Evolutionary conservation across 371 early-diverging fungal species (phyloP), one percentile per base, ranked within the genome.

Genomic region (Actinomucor elegans): DNA sequence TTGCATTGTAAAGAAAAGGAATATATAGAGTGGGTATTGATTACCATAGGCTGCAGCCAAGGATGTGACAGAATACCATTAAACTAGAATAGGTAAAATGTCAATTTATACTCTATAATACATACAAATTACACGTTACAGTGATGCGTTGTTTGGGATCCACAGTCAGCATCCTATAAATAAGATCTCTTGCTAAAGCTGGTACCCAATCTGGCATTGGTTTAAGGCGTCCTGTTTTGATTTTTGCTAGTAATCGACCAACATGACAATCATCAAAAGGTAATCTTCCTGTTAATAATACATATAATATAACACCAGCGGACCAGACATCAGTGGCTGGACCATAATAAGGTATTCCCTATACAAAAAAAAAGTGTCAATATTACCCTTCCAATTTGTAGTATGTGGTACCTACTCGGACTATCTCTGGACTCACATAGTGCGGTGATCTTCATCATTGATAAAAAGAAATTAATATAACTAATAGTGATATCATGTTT

Each of bases 351-450:
- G 77, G 75, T 14, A 79, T 79, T 11, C 89, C 88, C 82, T 76
- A 55, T 87, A 76, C n/a, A n/a, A n/a, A n/a, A n/a, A 53, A 93
- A 63, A 78, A 69, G 64, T 87, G 85, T 36, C 92, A 91, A 21
- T 87, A 33, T 24, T 14, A 10, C 4, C 26, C 2, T n/a, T 26
- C 26, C 12, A 36, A 3, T 14, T 38, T 49, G 35, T 33, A n/a
- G 21, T 21, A 51, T 15, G 34, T 61, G n/a, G 42, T 14, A 28
- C 48, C 53, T 66, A 68, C 84, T 32, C 75, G 79, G 42, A 94
- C 87, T 43, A 96, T 87, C 71, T 96, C 97, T 7, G 97, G 97
- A 53, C 89, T 86, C 17, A 93, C 94, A 73, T 94, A 94, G 60
- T 94, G 91, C 3, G 93, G 89, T 4, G 92, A 92, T 12, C 90